A percentile compares a stretch with the other conserved stretches of the same genome.
These are phyloP conservation scores for Hortiboletus campestris DNA, from an alignment of 768 basidiomycete genomes.

Conservation along the genomic window DNA sequence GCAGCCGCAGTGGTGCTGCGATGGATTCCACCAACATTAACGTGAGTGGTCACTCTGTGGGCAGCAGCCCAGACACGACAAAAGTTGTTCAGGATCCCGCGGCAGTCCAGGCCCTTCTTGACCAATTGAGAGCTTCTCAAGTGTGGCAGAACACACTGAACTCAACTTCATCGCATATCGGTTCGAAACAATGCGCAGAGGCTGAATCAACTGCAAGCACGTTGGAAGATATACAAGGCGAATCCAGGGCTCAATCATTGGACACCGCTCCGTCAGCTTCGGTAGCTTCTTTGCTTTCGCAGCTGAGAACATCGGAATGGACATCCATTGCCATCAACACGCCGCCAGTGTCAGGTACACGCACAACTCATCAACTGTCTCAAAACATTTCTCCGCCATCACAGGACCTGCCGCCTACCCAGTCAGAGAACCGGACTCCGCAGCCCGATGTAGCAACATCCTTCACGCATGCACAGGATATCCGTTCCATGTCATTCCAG, in stretches of 20 bases:
- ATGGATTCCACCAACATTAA: slow-evolving; percentile 54
- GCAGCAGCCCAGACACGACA: not conserved
- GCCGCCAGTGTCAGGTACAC: slow-evolving; percentile 7
- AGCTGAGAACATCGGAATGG: slow-evolving; percentile 43
- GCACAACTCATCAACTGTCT: slow-evolving; percentile 9
- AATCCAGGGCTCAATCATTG: slow-evolving; percentile 2
- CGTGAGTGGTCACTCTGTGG: slow-evolving; percentile 33
- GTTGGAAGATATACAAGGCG: slow-evolving; percentile 3
- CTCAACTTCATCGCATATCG: not conserved
- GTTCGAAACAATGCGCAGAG: not conserved
- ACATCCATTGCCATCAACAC: slow-evolving; percentile 10
- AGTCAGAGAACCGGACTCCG: slow-evolving; percentile 13
- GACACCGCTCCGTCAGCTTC: slow-evolving; percentile 31
- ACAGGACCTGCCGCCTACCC: slow-evolving; percentile 13
- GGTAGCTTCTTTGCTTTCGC: slow-evolving; percentile 65
- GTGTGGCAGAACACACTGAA: slow-evolving; percentile 59
- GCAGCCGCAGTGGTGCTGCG: not conserved
- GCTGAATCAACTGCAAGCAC: slow-evolving; percentile 6
- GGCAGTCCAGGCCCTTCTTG: slow-evolving; percentile 67
- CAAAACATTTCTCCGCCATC: slow-evolving; percentile 8
- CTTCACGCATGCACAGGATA: slow-evolving; percentile 31
- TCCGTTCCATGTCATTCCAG: slow-evolving; percentile 57
- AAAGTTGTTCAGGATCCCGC: slow-evolving; percentile 53
- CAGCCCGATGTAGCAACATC: slow-evolving; percentile 5
- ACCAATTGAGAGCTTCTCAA: slow-evolving; percentile 62